Base-by-base conservation (phyloP, 306 rosid species). In the Prunus salicina region DNA sequence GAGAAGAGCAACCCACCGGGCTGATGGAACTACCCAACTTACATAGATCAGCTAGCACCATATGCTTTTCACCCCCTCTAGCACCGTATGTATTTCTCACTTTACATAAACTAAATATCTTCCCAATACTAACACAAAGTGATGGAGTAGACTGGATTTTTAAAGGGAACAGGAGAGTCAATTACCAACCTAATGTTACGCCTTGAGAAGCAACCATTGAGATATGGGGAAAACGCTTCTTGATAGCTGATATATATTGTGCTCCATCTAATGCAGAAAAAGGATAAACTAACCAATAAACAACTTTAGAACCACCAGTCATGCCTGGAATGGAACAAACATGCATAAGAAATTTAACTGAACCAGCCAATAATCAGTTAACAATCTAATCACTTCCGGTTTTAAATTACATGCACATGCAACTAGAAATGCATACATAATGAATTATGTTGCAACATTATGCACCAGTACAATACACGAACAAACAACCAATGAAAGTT, bases 201-300 rank as follows among this genome's bases (percentile, higher is more conserved):
- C 98, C 97, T 73, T 88, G 97, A 75, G 97, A 91, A 82, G 97
- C 98, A 86, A 93, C 87, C 89, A 93, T 82, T 32, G 90, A 84
- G 74, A 91, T 80, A 73, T 88, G 91, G 66, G 91, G 80, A 86
- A 93, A 91, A 55, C 97, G 87, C 82, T 84, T 93, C 81, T 89
- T 91, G 50, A 93, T 84, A 64, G 98, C 91, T 79, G 97, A 82
- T 77, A 93, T 83, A 57, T 91, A 91, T 49, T 80, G 81, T 67
- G 78, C 72, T 66, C 98, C 97, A 43, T 96, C 97, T 61, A 93
- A 85, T 67, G 88, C 90, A n/a, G 98, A 93, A 84, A 90, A 93
- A 63, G 98, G 96, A 86, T 90, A 90, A 66, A 93, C 73, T 78
- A 63, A 79, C 79, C 71, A 78, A 76, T 73, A 77, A 72, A 57